phyloP scores from a whole-genome alignment of 2,329 filamentous ascomycete genomes.

The Penicillium frequentans region DNA sequence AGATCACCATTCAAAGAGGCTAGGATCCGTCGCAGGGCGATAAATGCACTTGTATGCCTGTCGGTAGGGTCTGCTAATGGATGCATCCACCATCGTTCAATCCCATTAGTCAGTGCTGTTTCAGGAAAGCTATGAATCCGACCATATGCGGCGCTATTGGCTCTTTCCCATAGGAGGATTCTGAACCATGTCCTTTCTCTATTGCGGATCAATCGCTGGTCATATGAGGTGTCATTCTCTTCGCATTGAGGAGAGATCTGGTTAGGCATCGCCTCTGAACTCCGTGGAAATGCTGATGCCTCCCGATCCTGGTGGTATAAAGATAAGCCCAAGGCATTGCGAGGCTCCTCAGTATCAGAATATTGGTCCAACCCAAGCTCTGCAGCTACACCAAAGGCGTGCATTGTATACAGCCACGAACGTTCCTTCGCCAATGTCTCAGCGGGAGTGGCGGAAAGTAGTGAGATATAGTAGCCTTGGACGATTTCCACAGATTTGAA shows the following conservation, averaged over 20 bases:
- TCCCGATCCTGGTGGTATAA: background rate
- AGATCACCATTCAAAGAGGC: constrained; percentile 21
- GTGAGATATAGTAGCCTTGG: constrained; percentile 33
- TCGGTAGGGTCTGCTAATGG: constrained; percentile 28
- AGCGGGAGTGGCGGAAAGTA: constrained; percentile 29
- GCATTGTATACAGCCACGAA: constrained; percentile 32
- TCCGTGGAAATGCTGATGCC: background rate
- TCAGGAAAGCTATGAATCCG: constrained; percentile 29
- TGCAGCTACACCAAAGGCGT: constrained; percentile 28
- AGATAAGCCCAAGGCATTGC: background rate
- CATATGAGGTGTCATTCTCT: background rate
- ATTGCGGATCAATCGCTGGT: constrained; percentile 24
- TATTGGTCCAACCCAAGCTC: constrained; percentile 29
- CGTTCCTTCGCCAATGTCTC: constrained; percentile 27
- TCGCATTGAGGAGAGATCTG: background rate
- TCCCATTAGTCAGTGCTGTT: constrained; percentile 22
- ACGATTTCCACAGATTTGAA: constrained; percentile 33
- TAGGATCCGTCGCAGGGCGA: constrained; percentile 22
- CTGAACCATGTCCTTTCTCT: constrained; percentile 32
- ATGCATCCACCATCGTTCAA: constrained; percentile 31
- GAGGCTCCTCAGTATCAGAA: background rate
- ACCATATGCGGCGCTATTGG: constrained; percentile 30
- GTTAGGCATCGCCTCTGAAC: background rate
- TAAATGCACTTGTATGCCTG: constrained; percentile 31
- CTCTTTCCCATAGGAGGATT: constrained; percentile 33